phyloP scores from a whole-genome alignment of 768 basidiomycete genomes.

The Collybia mongolica region DNA sequence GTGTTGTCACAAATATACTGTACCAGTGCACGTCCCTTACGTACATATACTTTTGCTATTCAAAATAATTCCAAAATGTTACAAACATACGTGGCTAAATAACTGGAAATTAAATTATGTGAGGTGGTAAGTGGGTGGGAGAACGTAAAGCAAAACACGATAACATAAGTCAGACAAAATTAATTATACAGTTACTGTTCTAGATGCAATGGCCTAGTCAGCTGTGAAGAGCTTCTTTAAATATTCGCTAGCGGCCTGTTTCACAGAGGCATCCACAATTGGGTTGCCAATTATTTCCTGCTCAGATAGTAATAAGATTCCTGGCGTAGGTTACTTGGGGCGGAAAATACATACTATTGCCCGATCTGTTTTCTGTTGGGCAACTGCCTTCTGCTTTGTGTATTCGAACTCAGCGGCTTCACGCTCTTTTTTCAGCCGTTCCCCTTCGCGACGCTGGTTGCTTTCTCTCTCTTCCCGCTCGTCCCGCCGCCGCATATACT shows the following conservation, averaged over 20 bases:
- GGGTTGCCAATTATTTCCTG: conserved; percentile 62
- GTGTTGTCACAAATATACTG: too few species aligned
- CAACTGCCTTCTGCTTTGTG: conserved; percentile 45
- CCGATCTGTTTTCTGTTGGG: conserved; percentile 62
- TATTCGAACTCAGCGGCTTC: conserved; percentile 58
- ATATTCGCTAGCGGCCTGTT: conserved; percentile 69
- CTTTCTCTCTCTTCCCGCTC: conserved; percentile 69
- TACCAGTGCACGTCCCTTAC: too few species aligned
- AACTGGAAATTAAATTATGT: too few species aligned
- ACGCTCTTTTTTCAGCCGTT: conserved; percentile 51
- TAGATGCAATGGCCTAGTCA: conserved; percentile 23
- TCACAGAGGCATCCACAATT: conserved; percentile 55
- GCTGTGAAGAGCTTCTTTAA: conserved; percentile 61
- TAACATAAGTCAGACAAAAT: too few species aligned
- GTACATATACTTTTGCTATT: too few species aligned
- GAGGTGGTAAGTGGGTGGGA: too few species aligned
- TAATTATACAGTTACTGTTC: conserved; percentile 1
- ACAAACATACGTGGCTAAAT: too few species aligned
- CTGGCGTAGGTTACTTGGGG: background rate
- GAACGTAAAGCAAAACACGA: too few species aligned
- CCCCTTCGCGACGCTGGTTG: conserved; percentile 45
- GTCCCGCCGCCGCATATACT: conserved; percentile 64
- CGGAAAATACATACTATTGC: conserved; percentile 47
- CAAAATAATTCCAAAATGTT: too few species aligned
- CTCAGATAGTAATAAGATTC: conserved; percentile 1